Evolutionary conservation across 306 rosid species (phyloP).

Genomic region (Datisca glomerata): DNA sequence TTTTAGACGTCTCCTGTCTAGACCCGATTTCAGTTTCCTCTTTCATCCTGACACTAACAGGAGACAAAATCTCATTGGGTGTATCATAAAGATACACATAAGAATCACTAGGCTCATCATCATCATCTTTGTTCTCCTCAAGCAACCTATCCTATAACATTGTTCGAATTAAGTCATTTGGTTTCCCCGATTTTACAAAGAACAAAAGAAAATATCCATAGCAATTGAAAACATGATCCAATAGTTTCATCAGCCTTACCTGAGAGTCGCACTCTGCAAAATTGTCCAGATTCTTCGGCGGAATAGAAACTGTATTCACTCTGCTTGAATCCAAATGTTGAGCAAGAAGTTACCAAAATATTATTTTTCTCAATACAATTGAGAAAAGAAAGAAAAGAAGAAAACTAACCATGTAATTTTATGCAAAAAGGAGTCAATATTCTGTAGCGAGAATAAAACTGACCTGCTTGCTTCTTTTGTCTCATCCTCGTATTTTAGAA

Average conservation of each 20-base stretch:
- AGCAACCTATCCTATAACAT: slow-evolving; percentile 40
- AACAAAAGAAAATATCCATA: too few relatives aligned
- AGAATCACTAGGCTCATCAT: slow-evolving; percentile 38
- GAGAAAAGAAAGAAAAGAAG: too few relatives aligned
- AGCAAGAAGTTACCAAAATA: too few relatives aligned
- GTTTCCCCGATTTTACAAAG: too few relatives aligned
- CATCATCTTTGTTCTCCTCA: slow-evolving; percentile 52
- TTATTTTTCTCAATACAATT: too few relatives aligned
- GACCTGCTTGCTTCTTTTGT: slow-evolving; percentile 47
- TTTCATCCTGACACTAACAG: slow-evolving; percentile 17
- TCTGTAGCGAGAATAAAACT: slow-evolving; percentile 6
- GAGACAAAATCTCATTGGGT: slow-evolving; percentile 18
- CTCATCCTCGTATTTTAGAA: slow-evolving; percentile 30
- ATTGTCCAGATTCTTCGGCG: slow-evolving; percentile 25
- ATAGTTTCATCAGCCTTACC: slow-evolving; percentile 22
- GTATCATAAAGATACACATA: slow-evolving; percentile 24
- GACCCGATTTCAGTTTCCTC: slow-evolving; percentile 26
- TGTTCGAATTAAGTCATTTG: too few relatives aligned
- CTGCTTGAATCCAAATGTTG: slow-evolving; percentile 29
- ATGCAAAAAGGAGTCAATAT: not conserved
- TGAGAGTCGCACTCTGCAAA: slow-evolving; percentile 36
- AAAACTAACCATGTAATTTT: too few relatives aligned
- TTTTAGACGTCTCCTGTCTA: slow-evolving; percentile 21
- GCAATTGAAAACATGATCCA: slow-evolving; percentile 1
- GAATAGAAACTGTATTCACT: slow-evolving; percentile 24